phyloP scores from a whole-genome alignment of 768 basidiomycete species.

The Psilocybe tampanensis region DNA sequence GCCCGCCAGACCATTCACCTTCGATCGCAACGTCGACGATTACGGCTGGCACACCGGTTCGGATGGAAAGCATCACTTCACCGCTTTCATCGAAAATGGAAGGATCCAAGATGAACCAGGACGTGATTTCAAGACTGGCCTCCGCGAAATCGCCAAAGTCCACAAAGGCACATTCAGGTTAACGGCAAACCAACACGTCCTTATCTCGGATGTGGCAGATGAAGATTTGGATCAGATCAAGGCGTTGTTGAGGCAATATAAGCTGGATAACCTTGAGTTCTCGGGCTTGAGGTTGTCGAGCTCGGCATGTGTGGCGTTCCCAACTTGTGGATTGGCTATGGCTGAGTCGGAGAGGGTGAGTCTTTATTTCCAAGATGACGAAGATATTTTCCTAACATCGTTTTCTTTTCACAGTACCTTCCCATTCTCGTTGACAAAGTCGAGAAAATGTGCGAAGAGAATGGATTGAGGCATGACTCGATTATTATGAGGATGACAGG shows the following conservation, averaged over 20 bases:
- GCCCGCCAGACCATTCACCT: conserved; percentile 75
- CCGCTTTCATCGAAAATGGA: conserved; percentile 96
- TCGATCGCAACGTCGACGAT: conserved; percentile 90
- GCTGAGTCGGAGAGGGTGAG: conserved; percentile 58
- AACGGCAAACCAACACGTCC: conserved; percentile 93
- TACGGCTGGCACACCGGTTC: conserved; percentile 91
- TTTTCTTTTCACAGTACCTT: conserved; percentile 61
- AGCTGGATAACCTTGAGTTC: conserved; percentile 84
- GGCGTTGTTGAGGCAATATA: conserved; percentile 77
- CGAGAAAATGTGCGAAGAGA: conserved; percentile 92
- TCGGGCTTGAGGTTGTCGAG: conserved; percentile 83
- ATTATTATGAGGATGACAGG: conserved; percentile 99
- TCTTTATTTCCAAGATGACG: conserved; percentile 2
- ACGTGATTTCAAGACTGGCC: conserved; percentile 88
- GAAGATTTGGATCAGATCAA: conserved; percentile 81
- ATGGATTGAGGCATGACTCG: conserved; percentile 89
- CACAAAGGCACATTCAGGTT: conserved; percentile 94
- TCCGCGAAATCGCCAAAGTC: conserved; percentile 90
- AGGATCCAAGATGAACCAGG: conserved; percentile 94
- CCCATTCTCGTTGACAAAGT: conserved; percentile 93
- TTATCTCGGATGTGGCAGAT: conserved; percentile 80
- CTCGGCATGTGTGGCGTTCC: conserved; percentile 97
- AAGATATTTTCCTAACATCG: not conserved
- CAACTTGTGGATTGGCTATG: conserved; percentile 75
- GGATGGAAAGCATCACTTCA: conserved; percentile 90